Evolutionary conservation across 1,284 basidiomycete species (phyloP).

Genomic region (Bjerkandera adusta): DNA sequence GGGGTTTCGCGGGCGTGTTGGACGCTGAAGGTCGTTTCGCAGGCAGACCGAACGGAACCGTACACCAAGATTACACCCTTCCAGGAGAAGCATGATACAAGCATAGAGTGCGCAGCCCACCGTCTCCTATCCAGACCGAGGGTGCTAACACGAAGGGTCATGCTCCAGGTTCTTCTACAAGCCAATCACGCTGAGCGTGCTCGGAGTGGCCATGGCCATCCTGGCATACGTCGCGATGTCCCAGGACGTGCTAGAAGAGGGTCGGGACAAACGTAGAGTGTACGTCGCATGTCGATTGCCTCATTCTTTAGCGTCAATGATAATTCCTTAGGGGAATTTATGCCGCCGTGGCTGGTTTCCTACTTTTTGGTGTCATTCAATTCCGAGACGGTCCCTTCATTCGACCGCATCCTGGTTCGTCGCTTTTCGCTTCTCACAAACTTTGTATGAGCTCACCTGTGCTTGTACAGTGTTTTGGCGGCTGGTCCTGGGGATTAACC

Average conservation of each 20-base stretch:
- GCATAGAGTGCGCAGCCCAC: conserved; percentile 60
- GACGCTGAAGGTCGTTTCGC: background rate
- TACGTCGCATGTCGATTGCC: conserved; percentile 38
- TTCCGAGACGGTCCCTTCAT: conserved; percentile 76
- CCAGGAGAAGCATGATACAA: conserved; percentile 78
- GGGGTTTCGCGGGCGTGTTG: too few relatives aligned
- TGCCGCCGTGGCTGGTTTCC: conserved; percentile 66
- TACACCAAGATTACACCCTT: conserved; percentile 81
- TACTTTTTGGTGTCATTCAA: conserved; percentile 80
- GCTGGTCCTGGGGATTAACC: conserved; percentile 70
- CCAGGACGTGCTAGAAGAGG: conserved; percentile 76
- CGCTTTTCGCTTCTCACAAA: conserved; percentile 37
- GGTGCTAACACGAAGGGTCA: background rate
- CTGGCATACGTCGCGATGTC: conserved; percentile 79
- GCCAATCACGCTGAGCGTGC: conserved; percentile 71
- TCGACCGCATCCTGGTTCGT: conserved; percentile 33
- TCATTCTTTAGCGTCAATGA: conserved; percentile 7
- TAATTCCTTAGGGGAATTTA: conserved; percentile 55
- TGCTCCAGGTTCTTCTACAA: conserved; percentile 74
- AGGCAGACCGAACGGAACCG: conserved; percentile 79
- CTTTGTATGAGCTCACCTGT: conserved; percentile 5
- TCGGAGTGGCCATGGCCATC: conserved; percentile 59
- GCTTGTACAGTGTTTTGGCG: conserved; percentile 63
- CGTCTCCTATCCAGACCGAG: conserved; percentile 12
- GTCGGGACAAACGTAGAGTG: conserved; percentile 74